Evolutionary conservation across 2,329 filamentous ascomycete species (phyloP).

Genomic region (Stemphylium lycopersici): DNA sequence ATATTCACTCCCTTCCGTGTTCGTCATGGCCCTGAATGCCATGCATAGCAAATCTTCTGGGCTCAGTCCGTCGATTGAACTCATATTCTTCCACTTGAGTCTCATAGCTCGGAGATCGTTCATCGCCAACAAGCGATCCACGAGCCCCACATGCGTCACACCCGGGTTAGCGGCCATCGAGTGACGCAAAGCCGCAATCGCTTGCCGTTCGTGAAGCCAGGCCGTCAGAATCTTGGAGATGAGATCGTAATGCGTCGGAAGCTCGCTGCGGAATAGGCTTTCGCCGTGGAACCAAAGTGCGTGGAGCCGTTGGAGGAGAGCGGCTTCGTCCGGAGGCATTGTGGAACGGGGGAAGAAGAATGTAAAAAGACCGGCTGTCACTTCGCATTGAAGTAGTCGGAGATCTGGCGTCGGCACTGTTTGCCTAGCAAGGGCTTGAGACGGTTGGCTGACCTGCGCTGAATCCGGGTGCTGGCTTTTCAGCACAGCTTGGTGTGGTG

Average conservation of each 20-base stretch:
- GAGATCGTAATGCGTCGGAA: constrained; percentile 35
- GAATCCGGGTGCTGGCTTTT: constrained; percentile 35
- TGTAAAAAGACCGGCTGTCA: constrained; percentile 39
- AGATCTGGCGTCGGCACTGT: constrained; percentile 21
- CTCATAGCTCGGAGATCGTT: constrained; percentile 44
- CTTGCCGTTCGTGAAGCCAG: constrained; percentile 42
- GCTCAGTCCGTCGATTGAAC: constrained; percentile 36
- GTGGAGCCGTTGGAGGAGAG: constrained; percentile 35
- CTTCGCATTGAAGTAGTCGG: constrained; percentile 41
- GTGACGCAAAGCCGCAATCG: constrained; percentile 35
- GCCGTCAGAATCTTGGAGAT: constrained; percentile 36
- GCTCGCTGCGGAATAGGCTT: constrained; percentile 33
- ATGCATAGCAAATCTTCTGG: constrained; percentile 44
- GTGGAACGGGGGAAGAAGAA: constrained; percentile 37
- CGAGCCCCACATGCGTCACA: constrained; percentile 31
- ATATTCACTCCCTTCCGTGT: constrained; percentile 43
- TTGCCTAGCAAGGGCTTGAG: constrained; percentile 9
- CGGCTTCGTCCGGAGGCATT: constrained; percentile 32
- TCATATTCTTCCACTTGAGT: constrained; percentile 48
- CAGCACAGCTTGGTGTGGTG: constrained; percentile 25
- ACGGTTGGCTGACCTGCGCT: constrained; percentile 7
- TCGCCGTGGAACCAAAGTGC: constrained; percentile 37
- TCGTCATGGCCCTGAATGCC: constrained; percentile 40
- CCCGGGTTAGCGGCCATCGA: constrained; percentile 32
- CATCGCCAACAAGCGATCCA: constrained; percentile 42